Evolutionary conservation across 2,329 filamentous ascomycete genomes (phyloP), one percentile per base, ranked within the genome.

Genomic region (Diaporthe amygdali): DNA sequence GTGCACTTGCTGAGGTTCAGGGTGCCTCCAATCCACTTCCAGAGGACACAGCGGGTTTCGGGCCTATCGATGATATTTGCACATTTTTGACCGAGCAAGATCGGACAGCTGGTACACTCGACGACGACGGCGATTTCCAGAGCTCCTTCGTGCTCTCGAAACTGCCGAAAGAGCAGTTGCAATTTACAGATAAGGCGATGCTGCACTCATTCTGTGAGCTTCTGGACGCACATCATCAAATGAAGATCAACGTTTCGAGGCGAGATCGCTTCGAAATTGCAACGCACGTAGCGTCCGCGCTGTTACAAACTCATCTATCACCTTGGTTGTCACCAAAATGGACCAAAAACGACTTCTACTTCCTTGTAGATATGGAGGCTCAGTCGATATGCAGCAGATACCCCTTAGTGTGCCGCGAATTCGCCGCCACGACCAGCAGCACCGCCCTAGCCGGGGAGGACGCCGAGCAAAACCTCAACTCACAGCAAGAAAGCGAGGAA

Each of bases 401-500:
- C 6, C 47, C 47, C 22, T 49, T 22, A 27, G 47, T 49, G 10
- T 27, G 47, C 12, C 1, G 47, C 22, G 47, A 49, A 27, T 49
- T 49, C 25, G 22, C 47, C 47, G 5, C 47, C 8, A 27, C 9
- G 15, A n/a, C 12, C 4, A 22, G 27, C 4, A 15, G 12, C 22
- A 14, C 47, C 47, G 27, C 27, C 22, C 22, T 12, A 15, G 14
- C 22, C 47, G 2, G 15, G 12, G 22, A 49, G 27, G 47, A 27
- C 47, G 6, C 10, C 25, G 5, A 5, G 2, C 10, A 17, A 0
- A 6, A 27, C 14, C 1, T 22, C 25, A 7, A 10, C 14, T n/a
- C 10, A 3, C 10, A 49, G n/a, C 22, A 27, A 12, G 47, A 49
- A 10, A 49, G 15, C 47, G 22, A 49, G 22, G 47, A 49, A 14